Evolutionary conservation across 208 protist species (phyloP).

Genomic region (Angomonas ambiguus): DNA sequence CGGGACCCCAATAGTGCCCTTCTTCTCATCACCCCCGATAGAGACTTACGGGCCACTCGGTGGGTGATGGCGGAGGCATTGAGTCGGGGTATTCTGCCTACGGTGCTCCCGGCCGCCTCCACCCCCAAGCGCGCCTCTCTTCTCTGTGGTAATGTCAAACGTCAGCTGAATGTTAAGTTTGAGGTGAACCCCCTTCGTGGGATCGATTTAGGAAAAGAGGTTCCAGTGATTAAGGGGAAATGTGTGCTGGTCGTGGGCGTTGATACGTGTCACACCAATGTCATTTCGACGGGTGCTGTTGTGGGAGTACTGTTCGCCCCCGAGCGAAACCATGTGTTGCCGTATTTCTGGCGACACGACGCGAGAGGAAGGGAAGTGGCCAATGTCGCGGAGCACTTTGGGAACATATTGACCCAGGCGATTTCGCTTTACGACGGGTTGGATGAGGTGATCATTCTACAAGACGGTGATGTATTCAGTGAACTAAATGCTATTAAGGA

Average conservation of each 20-base stretch:
- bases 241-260: constrained; percentile 76
- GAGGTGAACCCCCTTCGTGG: constrained; percentile 64
- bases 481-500: constrained; percentile 59
- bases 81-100: constrained; percentile 58
- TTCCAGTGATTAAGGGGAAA: constrained; percentile 49
- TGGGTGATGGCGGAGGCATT: constrained; percentile 82
- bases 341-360: constrained; percentile 77
- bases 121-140: constrained; percentile 29
- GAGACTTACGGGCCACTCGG: constrained; percentile 50
- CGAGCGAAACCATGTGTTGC: constrained; percentile 53
- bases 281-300: constrained; percentile 53
- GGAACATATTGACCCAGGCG: constrained; percentile 28
- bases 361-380: constrained; percentile 57
- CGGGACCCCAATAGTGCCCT: constrained; percentile 53
- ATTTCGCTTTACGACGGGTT: constrained; percentile 45
- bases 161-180: constrained; percentile 52
- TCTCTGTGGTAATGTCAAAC: constrained; percentile 31
- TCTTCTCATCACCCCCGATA: constrained; percentile 55
- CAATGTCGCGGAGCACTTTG: constrained; percentile 56
- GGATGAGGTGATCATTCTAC: constrained; percentile 86
- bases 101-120: constrained; percentile 38
- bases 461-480: constrained; percentile 85
- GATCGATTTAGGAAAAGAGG: constrained; percentile 53
- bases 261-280: constrained; percentile 82
- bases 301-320: constrained; percentile 65